Conservation (phyloP, 805 yeast genomes). For the Yarrowia divulgata region DNA sequence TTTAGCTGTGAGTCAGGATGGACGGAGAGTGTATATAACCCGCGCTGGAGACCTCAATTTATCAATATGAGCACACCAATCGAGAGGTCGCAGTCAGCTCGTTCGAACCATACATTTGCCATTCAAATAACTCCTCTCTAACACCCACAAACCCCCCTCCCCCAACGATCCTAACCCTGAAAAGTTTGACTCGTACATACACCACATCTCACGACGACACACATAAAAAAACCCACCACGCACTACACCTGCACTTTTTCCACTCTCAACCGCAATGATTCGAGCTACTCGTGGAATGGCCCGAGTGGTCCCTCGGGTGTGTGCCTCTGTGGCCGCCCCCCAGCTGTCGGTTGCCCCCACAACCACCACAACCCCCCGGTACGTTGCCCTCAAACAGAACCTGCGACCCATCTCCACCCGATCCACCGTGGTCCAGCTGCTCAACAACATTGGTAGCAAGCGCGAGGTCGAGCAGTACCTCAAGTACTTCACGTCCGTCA, state of each 20-base stretch:
- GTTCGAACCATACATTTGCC: background rate
- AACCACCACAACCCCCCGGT: background rate
- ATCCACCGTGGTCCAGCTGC: constrained; percentile 92
- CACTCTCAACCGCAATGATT: constrained; percentile 8
- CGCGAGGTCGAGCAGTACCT: constrained; percentile 98
- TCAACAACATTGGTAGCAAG: constrained; percentile 96
- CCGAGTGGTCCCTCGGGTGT: constrained; percentile 37
- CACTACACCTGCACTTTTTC: background rate
- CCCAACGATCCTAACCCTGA: constrained; percentile 1
- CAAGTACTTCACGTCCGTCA: constrained; percentile 92
- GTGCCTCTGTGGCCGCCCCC: constrained; percentile 26
- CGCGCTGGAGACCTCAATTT: too few species aligned
- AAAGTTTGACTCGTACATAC: constrained; percentile 16
- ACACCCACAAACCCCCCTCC: background rate
- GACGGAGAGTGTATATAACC: background rate
- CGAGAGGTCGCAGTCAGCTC: background rate
- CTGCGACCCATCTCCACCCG: constrained; percentile 60
- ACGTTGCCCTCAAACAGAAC: constrained; percentile 3
- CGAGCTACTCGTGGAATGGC: constrained; percentile 38
- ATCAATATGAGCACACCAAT: too few species aligned
- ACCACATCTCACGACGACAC: background rate
- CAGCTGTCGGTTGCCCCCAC: background rate
- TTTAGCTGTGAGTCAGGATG: constrained; percentile 13
- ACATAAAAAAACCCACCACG: background rate
- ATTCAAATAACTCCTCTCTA: too few species aligned